Evolutionary conservation across 208 protist genomes (phyloP).

Genomic region (Trypanosoma theileri): DNA sequence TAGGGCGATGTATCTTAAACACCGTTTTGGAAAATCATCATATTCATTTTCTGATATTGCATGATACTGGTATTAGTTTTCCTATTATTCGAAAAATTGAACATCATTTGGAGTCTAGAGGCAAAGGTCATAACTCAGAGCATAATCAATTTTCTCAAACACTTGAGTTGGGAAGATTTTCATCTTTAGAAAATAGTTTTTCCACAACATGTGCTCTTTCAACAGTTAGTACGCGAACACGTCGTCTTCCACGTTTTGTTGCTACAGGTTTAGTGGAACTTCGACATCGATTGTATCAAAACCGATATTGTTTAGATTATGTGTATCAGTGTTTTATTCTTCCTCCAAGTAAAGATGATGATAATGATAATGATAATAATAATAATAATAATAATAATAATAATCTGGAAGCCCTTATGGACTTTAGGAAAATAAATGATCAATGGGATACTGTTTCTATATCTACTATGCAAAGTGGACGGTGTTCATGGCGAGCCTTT

Average conservation of each 20-base stretch:
- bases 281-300: slow-evolving; percentile 36
- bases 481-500: slow-evolving; percentile 53
- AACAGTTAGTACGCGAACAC: not conserved
- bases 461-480: slow-evolving; percentile 17
- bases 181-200: not conserved
- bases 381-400: slow-evolving; percentile 7
- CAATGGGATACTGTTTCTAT: slow-evolving; percentile 17
- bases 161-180: slow-evolving; percentile 1
- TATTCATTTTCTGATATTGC: slow-evolving; percentile 32
- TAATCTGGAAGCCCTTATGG: slow-evolving; percentile 21
- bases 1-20: slow-evolving; percentile 33
- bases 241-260: slow-evolving; percentile 26
- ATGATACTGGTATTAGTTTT: slow-evolving; percentile 28
- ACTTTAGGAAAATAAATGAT: slow-evolving; percentile 29
- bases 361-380: slow-evolving; percentile 7
- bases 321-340: slow-evolving; percentile 53
- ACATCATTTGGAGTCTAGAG: not conserved
- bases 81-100: slow-evolving; percentile 25
- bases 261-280: slow-evolving; percentile 40
- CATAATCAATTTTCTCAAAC: not conserved
- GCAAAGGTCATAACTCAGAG: not conserved
- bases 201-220: too few species aligned
- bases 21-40: slow-evolving; percentile 21
- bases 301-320: slow-evolving; percentile 30
- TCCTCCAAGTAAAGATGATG: not conserved